A percentile compares a stretch with the other conserved stretches of the same genome.
phyloP scores from a whole-genome alignment of 2,329 filamentous ascomycete genomes.

The Microdochium nivale region DNA sequence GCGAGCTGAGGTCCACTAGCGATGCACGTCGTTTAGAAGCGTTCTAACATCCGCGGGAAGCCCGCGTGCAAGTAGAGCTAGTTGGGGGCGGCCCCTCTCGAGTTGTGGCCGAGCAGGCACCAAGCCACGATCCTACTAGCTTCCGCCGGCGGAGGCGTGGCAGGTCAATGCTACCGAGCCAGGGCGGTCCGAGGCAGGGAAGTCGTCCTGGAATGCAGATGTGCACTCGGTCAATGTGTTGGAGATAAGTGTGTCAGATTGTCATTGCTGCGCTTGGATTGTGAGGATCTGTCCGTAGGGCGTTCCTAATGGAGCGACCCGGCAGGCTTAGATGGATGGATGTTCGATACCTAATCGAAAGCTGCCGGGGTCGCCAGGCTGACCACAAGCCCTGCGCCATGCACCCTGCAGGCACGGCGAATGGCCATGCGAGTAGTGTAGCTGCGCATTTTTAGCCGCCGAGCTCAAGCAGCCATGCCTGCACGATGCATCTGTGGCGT shows the following conservation, averaged over 20 bases:
- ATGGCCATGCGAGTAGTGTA: background rate
- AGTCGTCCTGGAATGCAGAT: too few relatives aligned
- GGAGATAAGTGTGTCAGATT: too few relatives aligned
- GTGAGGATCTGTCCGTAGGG: too few relatives aligned
- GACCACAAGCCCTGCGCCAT: background rate
- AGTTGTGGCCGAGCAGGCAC: background rate
- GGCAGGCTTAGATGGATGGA: too few relatives aligned
- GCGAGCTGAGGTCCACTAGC: background rate
- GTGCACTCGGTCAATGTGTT: too few relatives aligned
- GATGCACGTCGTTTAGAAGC: background rate
- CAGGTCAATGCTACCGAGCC: background rate
- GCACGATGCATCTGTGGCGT: background rate
- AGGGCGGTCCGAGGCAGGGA: background rate
- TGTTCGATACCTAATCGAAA: too few relatives aligned
- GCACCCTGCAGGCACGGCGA: background rate
- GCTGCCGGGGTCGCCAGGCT: background rate
- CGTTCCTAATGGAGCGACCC: too few relatives aligned
- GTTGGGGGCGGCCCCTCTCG: background rate
- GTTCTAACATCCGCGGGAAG: background rate
- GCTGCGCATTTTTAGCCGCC: background rate
- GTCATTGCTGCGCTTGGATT: too few relatives aligned
- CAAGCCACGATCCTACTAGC: background rate
- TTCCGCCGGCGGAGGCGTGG: background rate
- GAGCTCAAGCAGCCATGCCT: background rate
- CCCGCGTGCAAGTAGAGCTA: background rate